A percentile compares a stretch with the other conserved stretches of the same genome.
Evolutionary conservation across 208 protist genomes (phyloP).

Genomic region (Trypanosoma congolense): DNA sequence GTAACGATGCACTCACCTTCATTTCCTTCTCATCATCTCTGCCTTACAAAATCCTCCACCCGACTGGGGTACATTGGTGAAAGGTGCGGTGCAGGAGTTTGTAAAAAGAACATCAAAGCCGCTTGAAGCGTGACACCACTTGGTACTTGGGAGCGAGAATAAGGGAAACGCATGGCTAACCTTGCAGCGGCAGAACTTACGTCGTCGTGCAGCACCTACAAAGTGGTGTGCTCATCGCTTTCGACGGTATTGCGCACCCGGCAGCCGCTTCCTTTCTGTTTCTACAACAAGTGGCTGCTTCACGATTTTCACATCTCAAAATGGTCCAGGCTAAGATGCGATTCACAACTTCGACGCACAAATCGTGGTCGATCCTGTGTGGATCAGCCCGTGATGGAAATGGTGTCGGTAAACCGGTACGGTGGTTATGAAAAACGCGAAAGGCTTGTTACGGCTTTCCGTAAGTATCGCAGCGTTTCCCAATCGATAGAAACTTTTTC

Average conservation of each 20-base stretch:
- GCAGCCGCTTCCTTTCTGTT: conserved; percentile 15
- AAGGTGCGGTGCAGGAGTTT: too few species aligned
- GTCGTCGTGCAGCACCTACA: not conserved
- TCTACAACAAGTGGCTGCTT: conserved; percentile 20
- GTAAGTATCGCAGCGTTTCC: conserved; percentile 20
- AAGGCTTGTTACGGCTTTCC: conserved; percentile 17
- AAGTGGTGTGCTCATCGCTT: not conserved
- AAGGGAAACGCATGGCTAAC: too few species aligned
- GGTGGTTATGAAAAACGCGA: conserved; percentile 18
- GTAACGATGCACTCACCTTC: too few species aligned
- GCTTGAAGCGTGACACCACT: too few species aligned
- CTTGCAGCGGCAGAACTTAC: not conserved
- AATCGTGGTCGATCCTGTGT: conserved; percentile 20
- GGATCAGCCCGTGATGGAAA: conserved; percentile 23
- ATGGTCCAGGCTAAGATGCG: conserved; percentile 16
- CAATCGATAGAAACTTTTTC: conserved; percentile 5
- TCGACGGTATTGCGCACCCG: conserved; percentile 3
- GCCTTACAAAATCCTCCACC: too few species aligned
- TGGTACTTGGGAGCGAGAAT: too few species aligned
- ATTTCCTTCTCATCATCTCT: too few species aligned
- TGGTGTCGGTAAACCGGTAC: conserved; percentile 25
- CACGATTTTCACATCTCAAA: conserved; percentile 23
- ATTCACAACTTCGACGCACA: conserved; percentile 21
- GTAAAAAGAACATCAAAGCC: too few species aligned
- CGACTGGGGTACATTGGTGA: too few species aligned